phyloP scores from a whole-genome alignment of 177 flowering plant genomes.

The Vitis hybrid region DNA sequence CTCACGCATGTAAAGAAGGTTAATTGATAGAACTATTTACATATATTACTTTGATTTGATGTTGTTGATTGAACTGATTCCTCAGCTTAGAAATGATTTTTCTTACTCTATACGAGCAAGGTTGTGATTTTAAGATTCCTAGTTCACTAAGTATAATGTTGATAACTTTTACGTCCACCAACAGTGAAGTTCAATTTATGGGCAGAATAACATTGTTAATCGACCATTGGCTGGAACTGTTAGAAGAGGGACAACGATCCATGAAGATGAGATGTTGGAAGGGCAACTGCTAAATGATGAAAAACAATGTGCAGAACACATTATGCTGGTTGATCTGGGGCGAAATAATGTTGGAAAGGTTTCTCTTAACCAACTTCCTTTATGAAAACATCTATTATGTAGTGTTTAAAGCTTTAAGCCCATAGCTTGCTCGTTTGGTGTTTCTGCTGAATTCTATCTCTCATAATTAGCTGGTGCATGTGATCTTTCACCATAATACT shows the following conservation, averaged over 20 bases:
- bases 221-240: constrained; percentile 67
- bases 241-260: constrained; percentile 52
- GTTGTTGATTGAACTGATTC: background rate
- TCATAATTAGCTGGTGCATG: no score
- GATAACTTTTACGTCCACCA: background rate
- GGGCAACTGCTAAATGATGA: constrained; percentile 60
- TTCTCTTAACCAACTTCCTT: background rate
- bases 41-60: background rate
- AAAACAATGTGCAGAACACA: constrained; percentile 91
- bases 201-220: constrained; percentile 49
- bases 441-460: no score
- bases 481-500: no score
- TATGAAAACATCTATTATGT: background rate
- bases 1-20: constrained; percentile 85
- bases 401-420: background rate
- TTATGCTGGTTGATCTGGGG: constrained; percentile 75
- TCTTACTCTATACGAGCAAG: background rate
- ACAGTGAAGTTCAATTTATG: constrained; percentile 1
- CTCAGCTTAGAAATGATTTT: background rate
- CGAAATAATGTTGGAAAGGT: constrained; percentile 98
- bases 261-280: constrained; percentile 48
- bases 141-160: background rate
- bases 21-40: constrained; percentile 3
- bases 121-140: background rate
- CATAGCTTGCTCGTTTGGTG: no score